Conservation (phyloP, 2,329 filamentous ascomycete species). For the Clathrospora elynae region DNA sequence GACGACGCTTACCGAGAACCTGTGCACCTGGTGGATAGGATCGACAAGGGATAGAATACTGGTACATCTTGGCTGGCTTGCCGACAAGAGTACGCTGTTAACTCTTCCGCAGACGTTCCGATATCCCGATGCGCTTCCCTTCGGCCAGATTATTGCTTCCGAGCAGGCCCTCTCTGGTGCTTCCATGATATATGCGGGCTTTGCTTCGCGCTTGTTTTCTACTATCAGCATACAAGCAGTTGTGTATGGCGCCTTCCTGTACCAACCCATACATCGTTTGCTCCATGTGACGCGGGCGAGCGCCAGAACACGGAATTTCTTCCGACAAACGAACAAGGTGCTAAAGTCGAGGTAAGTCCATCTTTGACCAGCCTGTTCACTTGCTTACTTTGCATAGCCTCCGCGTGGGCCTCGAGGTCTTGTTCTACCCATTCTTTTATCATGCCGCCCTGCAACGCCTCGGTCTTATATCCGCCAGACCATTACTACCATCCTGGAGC, state of each 20-base stretch:
- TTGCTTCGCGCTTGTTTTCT: conserved; percentile 29
- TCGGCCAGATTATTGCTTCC: conserved; percentile 33
- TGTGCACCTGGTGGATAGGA: conserved; percentile 47
- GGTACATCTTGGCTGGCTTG: conserved; percentile 12
- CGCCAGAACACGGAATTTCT: conserved; percentile 24
- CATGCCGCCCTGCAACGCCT: conserved; percentile 40
- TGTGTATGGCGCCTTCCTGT: conserved; percentile 26
- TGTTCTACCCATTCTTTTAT: conserved; percentile 43
- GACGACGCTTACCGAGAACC: conserved; percentile 32
- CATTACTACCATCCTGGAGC: conserved; percentile 34
- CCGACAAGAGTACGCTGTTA: not conserved
- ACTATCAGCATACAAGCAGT: conserved; percentile 26
- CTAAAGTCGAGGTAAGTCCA: conserved; percentile 30
- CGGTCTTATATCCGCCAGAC: conserved; percentile 35
- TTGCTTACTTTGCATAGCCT: conserved; percentile 29
- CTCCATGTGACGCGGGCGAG: conserved; percentile 28
- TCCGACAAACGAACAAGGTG: conserved; percentile 29
- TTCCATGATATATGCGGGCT: conserved; percentile 37
- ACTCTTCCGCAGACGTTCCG: conserved; percentile 35
- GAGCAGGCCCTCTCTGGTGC: conserved; percentile 28
- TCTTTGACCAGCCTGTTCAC: not conserved
- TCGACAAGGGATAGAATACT: conserved; percentile 37
- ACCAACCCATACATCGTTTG: conserved; percentile 39
- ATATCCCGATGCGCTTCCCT: conserved; percentile 27
- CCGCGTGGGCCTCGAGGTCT: conserved; percentile 33